phyloP scores from a whole-genome alignment of 805 yeast genomes.

The Phaffomyces antillensis region DNA sequence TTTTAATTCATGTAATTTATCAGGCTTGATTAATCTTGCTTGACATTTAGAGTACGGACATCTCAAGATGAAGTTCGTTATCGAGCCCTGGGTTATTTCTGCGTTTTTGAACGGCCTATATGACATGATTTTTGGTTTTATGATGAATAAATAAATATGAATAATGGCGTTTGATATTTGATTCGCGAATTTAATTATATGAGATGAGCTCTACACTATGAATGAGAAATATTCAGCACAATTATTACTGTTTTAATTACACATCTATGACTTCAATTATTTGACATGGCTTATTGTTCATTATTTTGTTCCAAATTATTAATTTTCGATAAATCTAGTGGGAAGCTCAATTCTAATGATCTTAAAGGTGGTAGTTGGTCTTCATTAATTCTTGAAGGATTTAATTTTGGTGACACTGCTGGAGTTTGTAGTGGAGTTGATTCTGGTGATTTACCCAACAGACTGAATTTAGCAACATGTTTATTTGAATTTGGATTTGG shows the following conservation, averaged over 20 bases:
- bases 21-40: constrained; percentile 18
- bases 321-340: constrained; percentile 10
- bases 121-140: neutral
- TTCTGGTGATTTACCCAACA: constrained; percentile 24
- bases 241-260: no score
- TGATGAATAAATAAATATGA: neutral
- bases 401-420: constrained; percentile 20
- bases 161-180: neutral
- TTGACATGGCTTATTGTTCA: neutral
- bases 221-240: neutral
- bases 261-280: no score
- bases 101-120: neutral
- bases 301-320: constrained; percentile 1
- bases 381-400: constrained; percentile 3
- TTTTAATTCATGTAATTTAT: neutral
- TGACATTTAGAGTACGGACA: constrained; percentile 22
- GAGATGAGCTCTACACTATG: neutral
- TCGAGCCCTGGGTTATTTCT: neutral
- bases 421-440: constrained; percentile 24
- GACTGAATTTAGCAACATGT: constrained; percentile 7
- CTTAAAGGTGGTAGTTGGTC: constrained; percentile 24
- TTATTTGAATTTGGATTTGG: neutral
- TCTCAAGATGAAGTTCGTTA: constrained; percentile 8
- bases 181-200: neutral
- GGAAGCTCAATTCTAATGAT: constrained; percentile 22